Conservation (phyloP, 1,139 yeast genomes). For the Blastobotrys aristatus region DNA sequence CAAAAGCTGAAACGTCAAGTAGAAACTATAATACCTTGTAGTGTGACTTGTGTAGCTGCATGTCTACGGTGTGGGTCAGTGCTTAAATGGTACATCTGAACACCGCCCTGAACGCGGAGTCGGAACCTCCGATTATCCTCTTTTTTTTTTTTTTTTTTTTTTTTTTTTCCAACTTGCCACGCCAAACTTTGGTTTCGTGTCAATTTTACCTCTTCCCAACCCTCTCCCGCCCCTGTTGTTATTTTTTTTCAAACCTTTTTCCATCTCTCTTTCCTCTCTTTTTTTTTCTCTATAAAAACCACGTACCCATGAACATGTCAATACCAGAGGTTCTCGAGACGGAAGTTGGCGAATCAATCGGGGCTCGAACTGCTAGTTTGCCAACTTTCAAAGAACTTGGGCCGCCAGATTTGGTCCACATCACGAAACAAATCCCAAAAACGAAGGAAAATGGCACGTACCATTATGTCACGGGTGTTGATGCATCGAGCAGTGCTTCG, state of each 20-base stretch:
- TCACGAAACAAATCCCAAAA: constrained; percentile 45
- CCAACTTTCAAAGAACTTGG: constrained; percentile 60
- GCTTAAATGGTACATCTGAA: no score
- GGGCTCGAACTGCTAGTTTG: constrained; percentile 44
- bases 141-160: no score
- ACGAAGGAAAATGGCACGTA: constrained; percentile 49
- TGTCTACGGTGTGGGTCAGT: no score
- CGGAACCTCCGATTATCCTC: no score
- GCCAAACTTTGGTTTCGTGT: neutral
- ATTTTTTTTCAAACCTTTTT: no score
- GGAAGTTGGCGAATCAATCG: constrained; percentile 46
- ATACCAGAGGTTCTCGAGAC: constrained; percentile 44
- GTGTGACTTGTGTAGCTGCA: no score
- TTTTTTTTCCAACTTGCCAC: no score
- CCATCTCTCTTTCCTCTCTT: neutral
- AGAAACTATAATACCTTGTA: no score
- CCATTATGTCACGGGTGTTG: constrained; percentile 65
- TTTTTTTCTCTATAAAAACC: neutral
- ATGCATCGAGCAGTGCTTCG: constrained; percentile 53
- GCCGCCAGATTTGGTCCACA: constrained; percentile 84
- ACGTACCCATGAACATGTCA: constrained; percentile 10
- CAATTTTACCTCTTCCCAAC: no score
- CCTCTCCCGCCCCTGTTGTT: no score
- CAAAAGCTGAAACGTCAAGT: no score
- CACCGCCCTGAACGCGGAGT: no score